Base-by-base conservation (phyloP, 2,329 filamentous ascomycete genomes). In the Apiospora malaysiana region DNA sequence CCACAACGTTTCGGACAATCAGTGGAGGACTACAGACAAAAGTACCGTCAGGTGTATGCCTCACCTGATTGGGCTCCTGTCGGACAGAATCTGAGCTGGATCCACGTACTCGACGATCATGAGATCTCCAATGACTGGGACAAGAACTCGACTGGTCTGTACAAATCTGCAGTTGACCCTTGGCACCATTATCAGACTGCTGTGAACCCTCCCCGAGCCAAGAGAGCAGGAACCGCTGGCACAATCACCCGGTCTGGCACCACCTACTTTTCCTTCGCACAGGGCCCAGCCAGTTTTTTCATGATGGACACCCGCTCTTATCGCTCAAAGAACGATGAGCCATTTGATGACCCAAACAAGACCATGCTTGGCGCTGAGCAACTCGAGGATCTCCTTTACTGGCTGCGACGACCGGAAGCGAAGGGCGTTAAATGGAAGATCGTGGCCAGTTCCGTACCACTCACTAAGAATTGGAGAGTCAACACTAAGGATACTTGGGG, bases 81-180 rank as follows among this genome's bases (percentile, higher is more conserved):
- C 14, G 90, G 90, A 0, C 87, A 92, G 75, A 91, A 94, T 70
- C 85, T 98, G n/a, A 97, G 95, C 76, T 99, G 96, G 96, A 94
- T 98, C 63, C 96, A 99, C 78, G 95, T 97, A 2, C 88, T 98
- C 8, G 96, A 99, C 78, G 96, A 99, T 79, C 96, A 99, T 77
- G 96, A 99, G 79, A 98, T 99, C 73, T 89, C 89, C 6, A 98
- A 99, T 76, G 96, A 98, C 82, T 98, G 95, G 94, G 90, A 92
- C 72, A 86, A 88, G 23, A 96, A 95, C 79, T 92, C 89, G 18
- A 94, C 93, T 0, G 93, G 93, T 7, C 88, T 97, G 0, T 98
- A 95, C 78, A 82, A 87, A 2, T 89, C 92, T 0, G 95, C 95
- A 5, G 89, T 93, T 63, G 94, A 97, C 72, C 94, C 95, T 0